phyloP scores from a whole-genome alignment of 2,329 filamentous ascomycete species.

The Sporothrix inflata region DNA sequence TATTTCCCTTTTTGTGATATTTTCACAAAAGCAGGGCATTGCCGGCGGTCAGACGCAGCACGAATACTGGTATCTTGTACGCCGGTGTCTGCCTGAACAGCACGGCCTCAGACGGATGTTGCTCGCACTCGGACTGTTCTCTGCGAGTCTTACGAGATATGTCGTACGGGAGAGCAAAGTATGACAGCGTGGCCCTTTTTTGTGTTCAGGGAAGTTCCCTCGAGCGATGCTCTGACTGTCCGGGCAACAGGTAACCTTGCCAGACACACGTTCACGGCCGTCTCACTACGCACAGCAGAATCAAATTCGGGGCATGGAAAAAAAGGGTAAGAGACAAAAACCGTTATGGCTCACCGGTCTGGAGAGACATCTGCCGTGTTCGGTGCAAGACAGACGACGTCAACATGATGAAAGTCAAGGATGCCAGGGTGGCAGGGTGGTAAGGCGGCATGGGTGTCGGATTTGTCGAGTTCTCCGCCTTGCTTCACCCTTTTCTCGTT shows the following conservation, averaged over 20 bases:
- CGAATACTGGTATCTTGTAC: background rate
- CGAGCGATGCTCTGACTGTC: background rate
- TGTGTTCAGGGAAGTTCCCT: background rate
- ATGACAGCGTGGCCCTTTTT: background rate
- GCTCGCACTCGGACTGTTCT: background rate
- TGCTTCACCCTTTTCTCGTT: background rate
- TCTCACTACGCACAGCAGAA: background rate
- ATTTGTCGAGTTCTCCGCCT: background rate
- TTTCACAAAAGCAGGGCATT: background rate
- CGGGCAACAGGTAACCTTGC: background rate
- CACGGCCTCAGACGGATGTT: background rate
- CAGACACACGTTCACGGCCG: background rate
- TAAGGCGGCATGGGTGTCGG: background rate
- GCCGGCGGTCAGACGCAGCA: background rate
- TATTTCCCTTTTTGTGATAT: background rate
- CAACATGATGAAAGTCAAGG: background rate
- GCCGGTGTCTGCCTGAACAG: background rate
- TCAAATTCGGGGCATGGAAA: background rate
- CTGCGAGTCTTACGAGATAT: background rate
- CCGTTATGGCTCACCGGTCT: conserved; percentile 5
- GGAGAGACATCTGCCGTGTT: background rate
- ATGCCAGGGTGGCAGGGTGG: background rate
- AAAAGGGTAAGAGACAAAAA: conserved; percentile 11
- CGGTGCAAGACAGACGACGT: conserved; percentile 11
- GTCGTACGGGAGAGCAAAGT: background rate